These are phyloP conservation scores for Trichoderma gracile DNA, from an alignment of 2,329 filamentous ascomycete species.

Conservation along the genomic window DNA sequence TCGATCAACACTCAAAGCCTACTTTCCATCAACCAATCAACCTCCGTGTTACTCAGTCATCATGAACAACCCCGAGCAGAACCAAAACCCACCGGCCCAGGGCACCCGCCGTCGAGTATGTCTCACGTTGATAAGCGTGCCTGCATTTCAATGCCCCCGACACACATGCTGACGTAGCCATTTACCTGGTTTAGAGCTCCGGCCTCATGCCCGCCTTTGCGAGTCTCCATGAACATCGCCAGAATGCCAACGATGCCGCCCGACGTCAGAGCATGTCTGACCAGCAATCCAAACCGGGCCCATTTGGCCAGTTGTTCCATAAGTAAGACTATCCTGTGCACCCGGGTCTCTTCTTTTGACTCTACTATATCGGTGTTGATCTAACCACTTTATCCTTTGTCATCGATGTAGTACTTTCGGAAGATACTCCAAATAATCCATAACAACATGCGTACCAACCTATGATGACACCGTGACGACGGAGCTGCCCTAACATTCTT, in stretches of 20 bases:
- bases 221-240: constrained; percentile 50
- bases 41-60: neutral
- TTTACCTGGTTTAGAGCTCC: constrained; percentile 42
- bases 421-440: constrained; percentile 23
- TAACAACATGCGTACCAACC: neutral
- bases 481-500: too few species aligned
- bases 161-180: neutral
- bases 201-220: constrained; percentile 52
- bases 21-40: neutral
- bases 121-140: neutral
- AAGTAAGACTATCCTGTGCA: constrained; percentile 45
- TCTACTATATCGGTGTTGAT: too few species aligned
- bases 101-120: constrained; percentile 37
- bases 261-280: constrained; percentile 58
- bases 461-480: neutral
- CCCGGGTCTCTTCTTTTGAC: neutral
- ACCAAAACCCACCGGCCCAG: constrained; percentile 29
- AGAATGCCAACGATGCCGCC: constrained; percentile 49
- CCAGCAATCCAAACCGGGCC: constrained; percentile 50
- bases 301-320: constrained; percentile 59
- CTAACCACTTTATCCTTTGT: constrained; percentile 6
- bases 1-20: neutral
- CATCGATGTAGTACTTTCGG: constrained; percentile 23
- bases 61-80: constrained; percentile 32
- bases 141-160: neutral